Base-by-base conservation (phyloP, 2,329 filamentous ascomycete species). In the Taxawa tesnikishii region DNA sequence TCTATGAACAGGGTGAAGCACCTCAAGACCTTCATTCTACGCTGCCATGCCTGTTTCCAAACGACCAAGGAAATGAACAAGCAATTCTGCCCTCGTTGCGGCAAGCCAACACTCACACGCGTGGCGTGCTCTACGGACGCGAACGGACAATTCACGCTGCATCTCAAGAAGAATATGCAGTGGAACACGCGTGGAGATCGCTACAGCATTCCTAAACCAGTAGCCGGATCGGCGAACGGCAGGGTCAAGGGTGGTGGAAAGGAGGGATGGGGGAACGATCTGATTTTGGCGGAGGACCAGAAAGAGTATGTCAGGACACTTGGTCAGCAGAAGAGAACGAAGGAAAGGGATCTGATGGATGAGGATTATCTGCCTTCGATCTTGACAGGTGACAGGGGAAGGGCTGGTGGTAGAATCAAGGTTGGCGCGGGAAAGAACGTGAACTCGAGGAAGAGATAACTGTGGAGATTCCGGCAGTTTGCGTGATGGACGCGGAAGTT, bases 141-240 rank as follows among this genome's bases (percentile, higher is more conserved):
- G 15, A 70, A 75, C 31, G 90, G 90, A 31, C 74, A 78, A 46
- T 92, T 94, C 62, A 76, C 71, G 37, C 59, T 98, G 38, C 83
- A 94, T 53, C 65, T 98, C 38, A 93, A 93, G 67, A 79, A 77
- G 58, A 94, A 94, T 56, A 94, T 90, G 67, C 84, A 94, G 60
- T 94, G 79, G 78, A 96, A 94, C 59, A 93, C 80, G 44, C 72
- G 87, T 15, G 90, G 90, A 32, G 90, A 94, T 56, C 74, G 83
- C 23, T 98, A 79, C 64, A 92, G 84, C 54, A 76, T 98, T 27
- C 90, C 90, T 1, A 96, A 94, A 62, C 83, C 90, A 0, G 72
- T 81, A 9, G 75, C 82, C 38, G 90, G 90, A 2, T 79, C 73
- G 10, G 61, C 87, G 5, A 93, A 76, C 55, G 85, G 84, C 28